phyloP scores from a whole-genome alignment of 257 asterid genomes.

The Solanum paucissectum region DNA sequence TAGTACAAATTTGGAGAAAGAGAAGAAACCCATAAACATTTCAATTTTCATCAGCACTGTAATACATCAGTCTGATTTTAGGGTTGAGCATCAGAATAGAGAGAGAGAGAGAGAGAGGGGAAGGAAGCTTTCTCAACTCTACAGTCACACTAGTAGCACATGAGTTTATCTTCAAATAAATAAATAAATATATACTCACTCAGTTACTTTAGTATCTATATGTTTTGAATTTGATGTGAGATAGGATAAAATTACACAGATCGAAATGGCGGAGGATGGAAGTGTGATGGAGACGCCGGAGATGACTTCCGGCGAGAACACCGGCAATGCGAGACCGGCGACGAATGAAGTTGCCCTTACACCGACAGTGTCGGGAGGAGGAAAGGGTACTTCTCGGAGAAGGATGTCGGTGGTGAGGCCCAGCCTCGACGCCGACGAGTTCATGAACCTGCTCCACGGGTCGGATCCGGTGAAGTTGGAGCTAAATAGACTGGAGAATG shows the following conservation, averaged over 20 bases:
- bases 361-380: constrained; percentile 40
- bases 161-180: not conserved
- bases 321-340: constrained; percentile 35
- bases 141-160: not conserved
- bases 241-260: constrained; percentile 22
- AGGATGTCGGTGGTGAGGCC: constrained; percentile 76
- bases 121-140: not conserved
- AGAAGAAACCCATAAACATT: not conserved
- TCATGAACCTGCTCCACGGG: constrained; percentile 83
- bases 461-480: constrained; percentile 99
- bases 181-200: too few relatives aligned
- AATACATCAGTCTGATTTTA: not conserved
- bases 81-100: not conserved
- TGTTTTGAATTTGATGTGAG: constrained; percentile 16
- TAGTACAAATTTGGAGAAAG: not conserved
- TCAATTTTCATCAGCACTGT: not conserved
- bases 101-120: not conserved
- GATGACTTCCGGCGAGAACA: constrained; percentile 30
- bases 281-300: constrained; percentile 35
- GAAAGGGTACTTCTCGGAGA: constrained; percentile 36
- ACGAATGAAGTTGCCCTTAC: constrained; percentile 1
- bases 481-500: constrained; percentile 98
- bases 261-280: constrained; percentile 88
- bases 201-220: not conserved
- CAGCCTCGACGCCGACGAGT: constrained; percentile 88